Base-by-base conservation (phyloP, 2,329 filamentous ascomycete species). In the Curvularia lunata region DNA sequence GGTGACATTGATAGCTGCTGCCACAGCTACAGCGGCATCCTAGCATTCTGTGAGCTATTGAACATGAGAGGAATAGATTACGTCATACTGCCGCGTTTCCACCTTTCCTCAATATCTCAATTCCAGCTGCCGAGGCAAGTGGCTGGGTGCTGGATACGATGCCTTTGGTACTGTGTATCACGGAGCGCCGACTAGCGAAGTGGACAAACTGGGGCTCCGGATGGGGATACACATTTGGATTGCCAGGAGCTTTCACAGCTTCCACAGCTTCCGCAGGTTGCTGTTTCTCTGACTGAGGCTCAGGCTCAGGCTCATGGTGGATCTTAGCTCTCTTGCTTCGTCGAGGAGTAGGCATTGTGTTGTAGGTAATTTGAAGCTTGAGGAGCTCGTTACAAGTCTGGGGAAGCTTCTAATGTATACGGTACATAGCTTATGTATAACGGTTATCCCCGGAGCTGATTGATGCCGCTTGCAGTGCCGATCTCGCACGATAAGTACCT, bases 21-120 rank as follows among this genome's bases (percentile, higher is more conserved):
- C 94, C 60, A 96, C 91, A 42, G 95, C 95, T 4, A 98, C 91
- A 8, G 95, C 94, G n/a, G 95, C 94, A 81, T 98, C 94, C 91
- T 96, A 42, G 13, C 23, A 28, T 38, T 48, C 37, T 32, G 42
- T 59, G 19, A 62, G 56, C 19, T 48, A 43, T 45, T 27, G 9
- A 34, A 13, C 7, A 7, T 30, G 21, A 32, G 28, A 30, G 25
- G 58, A n/a, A 30, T 60, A 19, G 23, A 59, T 64, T 57, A 83
- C 89, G 59, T 69, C 73, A 68, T 83, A 96, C 92, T 66, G 93
- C 95, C 61, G 92, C 92, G 81, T 98, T 99, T 52, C 95, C 95
- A 56, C 95, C 95, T 47, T 90, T 88, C 56, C 88, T 86, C n/a
- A 99, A 80, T 38, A 98, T 84, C 55, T 90, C 87, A 51, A 97